A percentile compares a stretch with the other conserved stretches of the same genome.
phyloP scores from a whole-genome alignment of 768 basidiomycete species.

The Leccinum subgranulosum region DNA sequence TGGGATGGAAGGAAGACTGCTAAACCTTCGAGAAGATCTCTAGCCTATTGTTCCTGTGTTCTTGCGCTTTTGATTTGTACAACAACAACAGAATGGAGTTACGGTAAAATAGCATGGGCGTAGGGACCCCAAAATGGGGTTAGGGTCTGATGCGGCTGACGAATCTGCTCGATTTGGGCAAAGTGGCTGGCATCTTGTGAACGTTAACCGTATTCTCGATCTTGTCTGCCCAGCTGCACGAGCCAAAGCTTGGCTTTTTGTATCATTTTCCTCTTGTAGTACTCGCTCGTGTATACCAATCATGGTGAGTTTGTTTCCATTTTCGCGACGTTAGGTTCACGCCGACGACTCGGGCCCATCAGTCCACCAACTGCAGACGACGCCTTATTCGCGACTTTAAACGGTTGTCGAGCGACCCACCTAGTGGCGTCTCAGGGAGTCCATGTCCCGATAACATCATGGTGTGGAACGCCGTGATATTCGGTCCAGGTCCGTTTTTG shows the following conservation, averaged over 20 bases:
- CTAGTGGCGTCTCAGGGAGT: slow-evolving; percentile 93
- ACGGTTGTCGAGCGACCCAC: slow-evolving; percentile 89
- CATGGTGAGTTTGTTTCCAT: slow-evolving; percentile 18
- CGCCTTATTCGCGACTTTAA: slow-evolving; percentile 99
- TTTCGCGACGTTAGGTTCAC: background rate
- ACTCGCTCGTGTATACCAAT: background rate
- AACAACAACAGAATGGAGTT: background rate
- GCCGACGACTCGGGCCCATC: background rate
- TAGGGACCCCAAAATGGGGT: slow-evolving; percentile 15
- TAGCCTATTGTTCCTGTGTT: background rate
- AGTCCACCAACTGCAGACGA: slow-evolving; percentile 94
- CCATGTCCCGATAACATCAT: slow-evolving; percentile 99
- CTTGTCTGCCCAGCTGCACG: background rate
- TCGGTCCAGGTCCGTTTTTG: slow-evolving; percentile 82
- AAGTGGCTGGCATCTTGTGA: background rate
- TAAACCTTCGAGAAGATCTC: slow-evolving; percentile 41
- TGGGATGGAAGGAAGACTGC: slow-evolving; percentile 72
- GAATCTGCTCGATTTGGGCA: slow-evolving; percentile 1
- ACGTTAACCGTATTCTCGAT: slow-evolving; percentile 2
- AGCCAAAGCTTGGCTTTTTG: background rate
- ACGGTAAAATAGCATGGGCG: no score
- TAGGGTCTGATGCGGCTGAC: slow-evolving; percentile 25
- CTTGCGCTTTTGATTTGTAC: background rate
- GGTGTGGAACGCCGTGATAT: slow-evolving; percentile 99
- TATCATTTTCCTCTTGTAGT: background rate